phyloP scores from a whole-genome alignment of 805 yeast species.

The Priceomyces haplophilus region DNA sequence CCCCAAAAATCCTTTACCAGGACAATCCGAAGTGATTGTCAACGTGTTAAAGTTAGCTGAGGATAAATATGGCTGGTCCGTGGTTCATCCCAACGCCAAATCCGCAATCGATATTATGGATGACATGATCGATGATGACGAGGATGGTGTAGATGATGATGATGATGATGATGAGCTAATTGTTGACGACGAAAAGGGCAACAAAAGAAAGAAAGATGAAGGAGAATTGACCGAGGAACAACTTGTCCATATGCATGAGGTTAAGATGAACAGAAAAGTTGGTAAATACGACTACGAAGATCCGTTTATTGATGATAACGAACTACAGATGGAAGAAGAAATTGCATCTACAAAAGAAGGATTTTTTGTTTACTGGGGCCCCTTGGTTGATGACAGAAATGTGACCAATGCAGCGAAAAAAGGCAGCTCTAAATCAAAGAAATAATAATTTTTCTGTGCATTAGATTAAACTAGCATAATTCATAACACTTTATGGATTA shows the following conservation, averaged over 20 bases:
- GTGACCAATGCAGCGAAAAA: constrained; percentile 19
- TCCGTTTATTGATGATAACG: constrained; percentile 96
- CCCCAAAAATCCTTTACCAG: constrained; percentile 48
- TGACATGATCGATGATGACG: constrained; percentile 31
- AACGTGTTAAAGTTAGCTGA: constrained; percentile 75
- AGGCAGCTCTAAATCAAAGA: constrained; percentile 25
- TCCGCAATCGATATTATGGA: constrained; percentile 52
- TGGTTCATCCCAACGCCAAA: constrained; percentile 63
- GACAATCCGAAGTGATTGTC: constrained; percentile 61
- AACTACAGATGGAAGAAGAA: constrained; percentile 88
- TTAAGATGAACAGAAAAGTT: constrained; percentile 62
- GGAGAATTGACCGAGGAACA: constrained; percentile 39
- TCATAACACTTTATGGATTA: not conserved
- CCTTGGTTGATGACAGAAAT: constrained; percentile 58
- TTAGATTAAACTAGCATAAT: not conserved
- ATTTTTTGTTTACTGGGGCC: constrained; percentile 93
- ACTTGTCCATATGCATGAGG: constrained; percentile 43
- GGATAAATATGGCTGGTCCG: constrained; percentile 79
- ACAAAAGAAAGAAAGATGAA: constrained; percentile 18
- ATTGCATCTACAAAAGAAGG: constrained; percentile 92
- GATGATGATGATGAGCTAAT: constrained; percentile 33
- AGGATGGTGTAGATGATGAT: constrained; percentile 25
- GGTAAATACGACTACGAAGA: constrained; percentile 91
- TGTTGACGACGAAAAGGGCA: constrained; percentile 12
- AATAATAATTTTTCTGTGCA: constrained; percentile 8